Evolutionary conservation across 176 grass and related monocot genomes (phyloP).

Genomic region (Aegilops umbellulata): DNA sequence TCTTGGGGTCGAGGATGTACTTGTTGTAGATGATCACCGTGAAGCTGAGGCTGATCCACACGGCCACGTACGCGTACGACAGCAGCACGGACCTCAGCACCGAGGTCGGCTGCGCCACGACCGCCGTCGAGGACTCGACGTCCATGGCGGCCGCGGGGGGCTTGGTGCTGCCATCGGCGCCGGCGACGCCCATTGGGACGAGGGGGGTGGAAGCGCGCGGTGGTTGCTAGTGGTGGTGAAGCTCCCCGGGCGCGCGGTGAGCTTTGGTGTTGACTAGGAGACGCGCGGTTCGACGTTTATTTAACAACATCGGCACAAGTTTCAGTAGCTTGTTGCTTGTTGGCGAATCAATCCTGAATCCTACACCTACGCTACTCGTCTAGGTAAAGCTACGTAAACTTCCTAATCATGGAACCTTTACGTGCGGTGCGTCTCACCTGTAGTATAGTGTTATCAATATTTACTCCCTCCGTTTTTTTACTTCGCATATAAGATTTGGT

Average conservation of each 20-base stretch:
- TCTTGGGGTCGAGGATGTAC: slow-evolving; percentile 98
- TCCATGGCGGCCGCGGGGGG: slow-evolving; percentile 4
- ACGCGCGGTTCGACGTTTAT: background rate
- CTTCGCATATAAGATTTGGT: no score
- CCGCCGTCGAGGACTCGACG: background rate
- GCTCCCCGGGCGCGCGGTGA: background rate
- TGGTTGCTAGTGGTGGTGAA: background rate
- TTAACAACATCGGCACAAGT: background rate
- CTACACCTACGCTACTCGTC: no score
- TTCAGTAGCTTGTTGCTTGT: background rate
- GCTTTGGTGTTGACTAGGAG: background rate
- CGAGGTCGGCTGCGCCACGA: slow-evolving; percentile 1
- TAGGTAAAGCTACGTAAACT: no score
- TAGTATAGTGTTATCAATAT: no score
- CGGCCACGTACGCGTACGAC: slow-evolving; percentile 78
- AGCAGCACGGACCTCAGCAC: slow-evolving; percentile 62
- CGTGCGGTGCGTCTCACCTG: background rate
- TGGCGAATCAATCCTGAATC: no score
- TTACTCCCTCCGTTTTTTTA: no score
- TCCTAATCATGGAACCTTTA: slow-evolving; percentile 1
- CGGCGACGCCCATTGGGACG: slow-evolving; percentile 21
- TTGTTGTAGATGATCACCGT: slow-evolving; percentile 98
- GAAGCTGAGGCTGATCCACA: slow-evolving; percentile 97
- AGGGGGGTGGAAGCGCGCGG: background rate
- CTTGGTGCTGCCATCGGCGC: background rate